phyloP scores from a whole-genome alignment of 108 stramenopile genomes.

The Aureococcus anophagefferens region DNA sequence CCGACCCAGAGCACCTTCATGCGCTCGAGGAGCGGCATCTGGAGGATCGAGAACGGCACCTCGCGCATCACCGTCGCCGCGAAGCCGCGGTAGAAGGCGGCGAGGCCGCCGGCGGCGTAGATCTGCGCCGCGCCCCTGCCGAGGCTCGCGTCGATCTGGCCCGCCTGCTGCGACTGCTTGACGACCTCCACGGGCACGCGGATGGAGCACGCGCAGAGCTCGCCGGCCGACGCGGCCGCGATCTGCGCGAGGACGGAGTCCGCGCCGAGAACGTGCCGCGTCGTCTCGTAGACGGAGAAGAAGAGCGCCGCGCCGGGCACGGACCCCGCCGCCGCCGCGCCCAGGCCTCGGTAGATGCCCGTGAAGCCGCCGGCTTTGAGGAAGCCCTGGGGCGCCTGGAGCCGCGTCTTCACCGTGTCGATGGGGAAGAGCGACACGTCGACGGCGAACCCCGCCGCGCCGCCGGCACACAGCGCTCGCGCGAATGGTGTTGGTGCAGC shows the following conservation, averaged over 20 bases:
- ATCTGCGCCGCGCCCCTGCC: conserved; percentile 7
- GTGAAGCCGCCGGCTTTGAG: conserved; percentile 69
- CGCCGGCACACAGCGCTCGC: conserved; percentile 66
- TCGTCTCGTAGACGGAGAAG: conserved; percentile 84
- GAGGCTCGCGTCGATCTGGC: not conserved
- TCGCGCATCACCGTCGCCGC: conserved; percentile 45
- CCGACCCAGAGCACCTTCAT: conserved; percentile 37
- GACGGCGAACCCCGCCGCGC: conserved; percentile 70
- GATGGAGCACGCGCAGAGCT: conserved; percentile 83
- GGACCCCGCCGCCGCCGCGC: conserved; percentile 71
- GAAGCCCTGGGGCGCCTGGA: conserved; percentile 81
- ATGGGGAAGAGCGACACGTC: conserved; percentile 86
- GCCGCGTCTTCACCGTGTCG: conserved; percentile 83
- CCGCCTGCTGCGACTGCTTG: conserved; percentile 48
- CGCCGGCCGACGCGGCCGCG: conserved; percentile 76
- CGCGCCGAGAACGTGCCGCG: conserved; percentile 22
- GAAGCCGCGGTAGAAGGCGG: conserved; percentile 48
- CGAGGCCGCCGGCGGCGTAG: conserved; percentile 23
- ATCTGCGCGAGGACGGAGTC: conserved; percentile 66
- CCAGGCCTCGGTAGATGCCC: conserved; percentile 72
- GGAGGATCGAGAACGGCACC: conserved; percentile 51
- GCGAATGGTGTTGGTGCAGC: conserved; percentile 24
- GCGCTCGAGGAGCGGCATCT: conserved; percentile 53
- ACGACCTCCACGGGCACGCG: conserved; percentile 96
- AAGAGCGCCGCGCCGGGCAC: conserved; percentile 87